Base-by-base conservation (phyloP, 2,329 filamentous ascomycete genomes). In the Fusarium succisae region DNA sequence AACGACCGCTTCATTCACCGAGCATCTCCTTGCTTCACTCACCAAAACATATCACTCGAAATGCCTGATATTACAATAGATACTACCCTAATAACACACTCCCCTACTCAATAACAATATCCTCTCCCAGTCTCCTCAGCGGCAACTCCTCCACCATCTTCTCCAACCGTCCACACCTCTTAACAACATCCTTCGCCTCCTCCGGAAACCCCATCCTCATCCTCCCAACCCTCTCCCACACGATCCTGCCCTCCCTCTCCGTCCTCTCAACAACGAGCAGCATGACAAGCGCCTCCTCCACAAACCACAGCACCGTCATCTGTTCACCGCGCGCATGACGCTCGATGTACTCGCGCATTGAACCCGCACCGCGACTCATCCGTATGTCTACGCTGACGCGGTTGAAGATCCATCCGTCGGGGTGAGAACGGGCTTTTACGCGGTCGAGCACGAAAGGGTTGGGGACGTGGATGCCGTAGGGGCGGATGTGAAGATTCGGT, bases 261-360 rank as follows among this genome's bases (percentile, higher is more conserved):
- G 76, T 76, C 50, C 77, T 73, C 69, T 82, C 79, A 12, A 82
- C 72, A 5, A 82, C 80, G 35, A 82, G 70, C 9, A 82, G 69
- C 80, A 82, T 77, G 24, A 82, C 77, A 17, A 77, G 66, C 9
- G 79, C 77, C 50, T 82, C 81, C 38, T 82, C 81, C 24, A 82
- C 76, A 53, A 82, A 82, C 81, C 81, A 82, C 35, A 82, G 62
- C 14, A 82, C 74, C 24, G 80, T 82, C 80, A 82, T 82, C 59
- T 81, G 80, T 70, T 82, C 79, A 12, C 80, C 81, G 8, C 77
- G 77, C 15, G 79, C 81, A 54, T 82, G 81, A 2, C 76, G 74
- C 59, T 81, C 79, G 24, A 82, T 76, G 44, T 82, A 82, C 30
- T 81, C 79, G 1, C 81, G 77, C 44, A 82, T 81, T 1, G 78